phyloP scores from a whole-genome alignment of 257 asterid species.

The Solanum commersonii region DNA sequence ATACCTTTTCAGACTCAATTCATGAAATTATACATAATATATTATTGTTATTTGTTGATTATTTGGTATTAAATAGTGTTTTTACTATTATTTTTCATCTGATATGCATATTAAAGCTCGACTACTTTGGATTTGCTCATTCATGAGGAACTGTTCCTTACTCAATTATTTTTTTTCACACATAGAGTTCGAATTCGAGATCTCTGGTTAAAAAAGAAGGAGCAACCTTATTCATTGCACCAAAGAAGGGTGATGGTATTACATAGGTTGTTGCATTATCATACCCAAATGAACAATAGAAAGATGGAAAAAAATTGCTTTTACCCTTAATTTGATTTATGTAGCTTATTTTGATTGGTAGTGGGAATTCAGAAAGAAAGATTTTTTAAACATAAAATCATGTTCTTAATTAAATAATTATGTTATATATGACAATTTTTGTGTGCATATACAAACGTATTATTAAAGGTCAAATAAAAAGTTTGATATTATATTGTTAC shows the following conservation, averaged over 20 bases:
- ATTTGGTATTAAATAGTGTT: neutral
- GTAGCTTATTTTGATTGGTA: neutral
- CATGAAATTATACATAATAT: neutral
- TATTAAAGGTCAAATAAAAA: neutral
- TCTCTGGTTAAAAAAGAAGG: fast-evolving
- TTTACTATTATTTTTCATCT: too few relatives aligned
- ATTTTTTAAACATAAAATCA: neutral
- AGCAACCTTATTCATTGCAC: too few relatives aligned
- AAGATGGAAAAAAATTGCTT: neutral
- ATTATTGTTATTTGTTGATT: neutral
- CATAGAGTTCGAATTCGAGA: fast-evolving
- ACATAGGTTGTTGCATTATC: neutral
- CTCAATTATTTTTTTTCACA: too few relatives aligned
- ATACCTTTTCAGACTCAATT: neutral
- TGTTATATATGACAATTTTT: neutral
- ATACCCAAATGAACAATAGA: neutral
- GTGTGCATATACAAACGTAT: neutral
- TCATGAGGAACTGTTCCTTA: too few relatives aligned
- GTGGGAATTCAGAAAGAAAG: neutral
- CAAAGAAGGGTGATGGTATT: too few relatives aligned
- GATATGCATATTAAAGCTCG: too few relatives aligned
- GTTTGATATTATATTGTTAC: neutral
- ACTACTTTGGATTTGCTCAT: too few relatives aligned
- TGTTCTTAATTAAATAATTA: neutral
- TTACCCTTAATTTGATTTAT: neutral